Percentiles rank a stretch among this genome's conserved stretches.
Evolutionary conservation across 1,284 basidiomycete species (phyloP).

Genomic region (Leucoagaricus sp.): DNA sequence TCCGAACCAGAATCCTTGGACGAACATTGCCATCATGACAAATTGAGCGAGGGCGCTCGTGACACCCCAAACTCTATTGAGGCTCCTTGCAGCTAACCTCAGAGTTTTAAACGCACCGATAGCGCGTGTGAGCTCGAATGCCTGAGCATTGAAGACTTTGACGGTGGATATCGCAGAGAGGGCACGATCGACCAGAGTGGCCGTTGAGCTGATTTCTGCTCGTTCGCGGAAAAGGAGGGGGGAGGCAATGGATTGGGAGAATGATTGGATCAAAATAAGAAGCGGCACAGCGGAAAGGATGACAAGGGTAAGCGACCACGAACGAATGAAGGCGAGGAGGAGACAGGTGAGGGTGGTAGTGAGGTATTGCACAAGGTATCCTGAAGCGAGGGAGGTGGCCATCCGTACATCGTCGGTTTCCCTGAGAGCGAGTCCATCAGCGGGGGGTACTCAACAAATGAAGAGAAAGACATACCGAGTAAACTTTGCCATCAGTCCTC

Average conservation of each 20-base stretch:
- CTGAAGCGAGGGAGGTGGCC: constrained; percentile 79
- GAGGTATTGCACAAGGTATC: constrained; percentile 78
- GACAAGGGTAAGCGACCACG: constrained; percentile 86
- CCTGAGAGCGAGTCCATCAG: constrained; percentile 45
- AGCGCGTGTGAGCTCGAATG: constrained; percentile 58
- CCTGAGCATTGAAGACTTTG: constrained; percentile 92
- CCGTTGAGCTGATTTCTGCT: constrained; percentile 65
- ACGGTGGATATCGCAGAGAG: constrained; percentile 85
- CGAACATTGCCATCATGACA: constrained; percentile 89
- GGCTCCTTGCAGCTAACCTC: constrained; percentile 49
- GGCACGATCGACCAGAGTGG: constrained; percentile 80
- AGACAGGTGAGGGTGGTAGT: constrained; percentile 82
- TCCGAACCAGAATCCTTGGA: constrained; percentile 97
- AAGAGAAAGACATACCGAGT: constrained; percentile 59
- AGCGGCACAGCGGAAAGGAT: constrained; percentile 91
- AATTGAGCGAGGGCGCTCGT: constrained; percentile 75
- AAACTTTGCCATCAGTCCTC: constrained; percentile 94
- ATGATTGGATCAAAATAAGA: constrained; percentile 72
- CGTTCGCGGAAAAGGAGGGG: constrained; percentile 75
- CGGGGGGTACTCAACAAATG: not conserved
- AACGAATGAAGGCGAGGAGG: constrained; percentile 78
- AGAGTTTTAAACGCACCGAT: constrained; percentile 48
- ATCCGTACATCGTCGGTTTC: constrained; percentile 94
- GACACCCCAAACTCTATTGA: constrained; percentile 77
- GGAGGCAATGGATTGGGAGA: constrained; percentile 71